Evolutionary conservation across 345 rosid species (phyloP).

Genomic region (Syzygium aqueum): DNA sequence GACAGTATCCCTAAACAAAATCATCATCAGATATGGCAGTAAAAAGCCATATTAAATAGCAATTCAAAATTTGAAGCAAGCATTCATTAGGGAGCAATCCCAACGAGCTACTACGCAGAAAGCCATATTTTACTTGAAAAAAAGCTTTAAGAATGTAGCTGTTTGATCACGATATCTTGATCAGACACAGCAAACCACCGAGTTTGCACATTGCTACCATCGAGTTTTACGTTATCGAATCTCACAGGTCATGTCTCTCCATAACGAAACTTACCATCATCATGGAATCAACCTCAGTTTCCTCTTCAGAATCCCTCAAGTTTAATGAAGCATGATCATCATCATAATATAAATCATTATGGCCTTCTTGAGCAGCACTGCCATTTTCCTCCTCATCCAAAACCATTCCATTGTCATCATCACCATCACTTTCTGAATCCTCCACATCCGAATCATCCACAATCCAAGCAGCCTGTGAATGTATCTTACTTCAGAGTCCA

Average conservation of each 20-base stretch:
- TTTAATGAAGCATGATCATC: conserved; percentile 55
- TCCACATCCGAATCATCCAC: conserved; percentile 66
- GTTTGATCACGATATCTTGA: not conserved
- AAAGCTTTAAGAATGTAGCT: not conserved
- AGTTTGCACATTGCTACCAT: not conserved
- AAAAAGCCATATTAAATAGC: not conserved
- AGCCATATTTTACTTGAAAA: not conserved
- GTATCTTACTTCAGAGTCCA: not conserved
- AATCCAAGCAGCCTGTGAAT: conserved; percentile 93
- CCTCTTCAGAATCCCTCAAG: conserved; percentile 59
- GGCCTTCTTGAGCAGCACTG: conserved; percentile 23
- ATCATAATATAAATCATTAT: conserved; percentile 31
- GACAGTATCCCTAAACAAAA: not conserved
- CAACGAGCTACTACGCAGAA: not conserved
- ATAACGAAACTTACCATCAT: conserved; percentile 47
- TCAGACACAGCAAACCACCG: not conserved
- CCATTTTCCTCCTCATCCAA: conserved; percentile 52
- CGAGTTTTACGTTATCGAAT: not conserved
- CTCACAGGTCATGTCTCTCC: not conserved
- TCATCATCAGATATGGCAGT: not conserved
- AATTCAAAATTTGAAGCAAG: not conserved
- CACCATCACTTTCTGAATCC: conserved; percentile 35
- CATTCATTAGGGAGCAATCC: not conserved
- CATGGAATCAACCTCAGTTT: conserved; percentile 71
- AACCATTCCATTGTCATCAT: conserved; percentile 60